Base-by-base conservation (phyloP, 2,329 filamentous ascomycete genomes). In the Alternaria burnsii region DNA sequence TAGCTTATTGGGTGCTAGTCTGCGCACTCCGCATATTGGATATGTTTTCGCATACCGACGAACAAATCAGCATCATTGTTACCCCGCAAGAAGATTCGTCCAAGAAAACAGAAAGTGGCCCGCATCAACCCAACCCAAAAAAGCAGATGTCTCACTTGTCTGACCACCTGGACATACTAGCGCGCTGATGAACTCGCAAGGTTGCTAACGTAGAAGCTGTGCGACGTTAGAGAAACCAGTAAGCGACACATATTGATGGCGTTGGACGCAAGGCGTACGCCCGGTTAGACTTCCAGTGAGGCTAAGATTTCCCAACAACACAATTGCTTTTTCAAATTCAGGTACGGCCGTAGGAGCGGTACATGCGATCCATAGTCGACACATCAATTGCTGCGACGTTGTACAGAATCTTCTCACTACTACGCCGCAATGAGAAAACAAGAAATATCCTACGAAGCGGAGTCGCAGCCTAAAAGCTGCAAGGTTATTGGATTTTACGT, bases 11-110 rank as follows among this genome's bases (percentile, higher is more conserved):
- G 40, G 5, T 24, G 9, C 40, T 20, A 42, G 40, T 42, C 48
- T 32, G 52, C 60, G 10, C 46, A 56, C 8, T 40, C 52, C 4
- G 8, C 57, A 56, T 18, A 44, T 63, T 18, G 57, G 60, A 50
- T 8, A 34, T 24, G 6, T 38, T 18, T 16, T 50, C 32, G 32
- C 18, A 50, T n/a, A 24, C 46, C 46, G 46, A 50, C 22, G 20
- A 50, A 26, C 32, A 26, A 50, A 50, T 50, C 20, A 50, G 12
- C 46, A 36, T 34, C 46, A 50, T 24, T 20, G 32, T 24, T 50
- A 50, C 46, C 32, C 46, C 46, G 20, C 32, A 34, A 34, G 30
- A 34, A 34, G 18, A 30, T 30, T 20, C 20, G 22, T 22, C n/a
- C 36, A 16, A 20, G 20, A 36, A 36, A 36, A 22, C 46, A 22